These are phyloP conservation scores for Ceratobasidium sp. DNA, from an alignment of 1,284 basidiomycete genomes.

Conservation along the genomic window DNA sequence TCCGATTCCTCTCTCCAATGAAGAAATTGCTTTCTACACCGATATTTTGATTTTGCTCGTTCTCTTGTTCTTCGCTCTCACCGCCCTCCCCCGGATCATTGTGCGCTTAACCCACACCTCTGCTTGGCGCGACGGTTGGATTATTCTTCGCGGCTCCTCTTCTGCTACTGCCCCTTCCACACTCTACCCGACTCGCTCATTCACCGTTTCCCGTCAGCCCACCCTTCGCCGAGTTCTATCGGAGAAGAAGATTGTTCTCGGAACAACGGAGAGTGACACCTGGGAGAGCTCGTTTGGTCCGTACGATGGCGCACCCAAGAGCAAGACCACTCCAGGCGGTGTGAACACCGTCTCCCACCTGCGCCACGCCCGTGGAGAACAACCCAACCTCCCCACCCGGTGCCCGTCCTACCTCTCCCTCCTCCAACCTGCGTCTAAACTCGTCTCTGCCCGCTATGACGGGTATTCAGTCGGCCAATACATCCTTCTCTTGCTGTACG, in stretches of 20 bases:
- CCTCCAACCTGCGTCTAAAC: conserved; percentile 43
- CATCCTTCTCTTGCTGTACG: conserved; percentile 37
- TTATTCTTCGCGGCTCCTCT: conserved; percentile 42
- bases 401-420: conserved; percentile 47
- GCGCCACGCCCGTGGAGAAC: conserved; percentile 12
- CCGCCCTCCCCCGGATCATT: conserved; percentile 56
- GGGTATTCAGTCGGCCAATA: conserved; percentile 43
- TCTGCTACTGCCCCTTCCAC: neutral
- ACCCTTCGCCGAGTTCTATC: conserved; percentile 25
- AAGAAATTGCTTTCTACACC: conserved; percentile 57
- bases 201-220: conserved; percentile 31
- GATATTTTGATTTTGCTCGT: conserved; percentile 50
- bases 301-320: conserved; percentile 36
- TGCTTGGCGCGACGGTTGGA: conserved; percentile 45
- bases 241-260: conserved; percentile 28
- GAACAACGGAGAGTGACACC: conserved; percentile 36
- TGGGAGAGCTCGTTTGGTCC: conserved; percentile 31
- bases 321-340: neutral
- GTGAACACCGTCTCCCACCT: conserved; percentile 32
- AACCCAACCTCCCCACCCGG: conserved; percentile 38
- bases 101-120: conserved; percentile 55
- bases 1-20: conserved; percentile 32
- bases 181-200: conserved; percentile 8
- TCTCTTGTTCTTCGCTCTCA: conserved; percentile 53
- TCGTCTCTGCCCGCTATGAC: conserved; percentile 34